phyloP scores from a whole-genome alignment of 176 grass and related monocot species.

The Dactylis glomerata region DNA sequence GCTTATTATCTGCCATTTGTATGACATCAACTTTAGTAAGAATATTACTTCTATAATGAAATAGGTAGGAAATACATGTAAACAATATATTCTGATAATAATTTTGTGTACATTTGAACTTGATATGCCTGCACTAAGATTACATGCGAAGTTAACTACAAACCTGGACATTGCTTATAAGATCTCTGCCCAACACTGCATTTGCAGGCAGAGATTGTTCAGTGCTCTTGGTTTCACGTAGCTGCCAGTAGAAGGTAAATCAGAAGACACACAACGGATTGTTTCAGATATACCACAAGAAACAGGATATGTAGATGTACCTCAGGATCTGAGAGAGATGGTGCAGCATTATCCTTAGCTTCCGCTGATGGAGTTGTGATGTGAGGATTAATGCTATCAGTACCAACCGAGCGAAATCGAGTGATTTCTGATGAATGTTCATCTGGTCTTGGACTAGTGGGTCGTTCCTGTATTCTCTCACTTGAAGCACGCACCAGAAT shows the following conservation, averaged over 20 bases:
- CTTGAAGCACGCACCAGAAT: constrained; percentile 37
- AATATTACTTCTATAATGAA: background rate
- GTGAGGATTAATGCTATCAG: constrained; percentile 21
- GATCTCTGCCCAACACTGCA: constrained; percentile 35
- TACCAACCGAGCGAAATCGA: constrained; percentile 43
- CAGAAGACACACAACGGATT: background rate
- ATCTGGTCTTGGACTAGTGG: constrained; percentile 26
- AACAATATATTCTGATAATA: background rate
- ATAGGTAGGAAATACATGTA: background rate
- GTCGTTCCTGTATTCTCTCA: constrained; percentile 35
- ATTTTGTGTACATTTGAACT: constrained; percentile 1
- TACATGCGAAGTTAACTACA: constrained; percentile 6
- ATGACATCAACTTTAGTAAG: constrained; percentile 1
- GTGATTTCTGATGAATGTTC: constrained; percentile 20
- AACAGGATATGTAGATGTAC: constrained; percentile 29
- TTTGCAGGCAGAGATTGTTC: constrained; percentile 33
- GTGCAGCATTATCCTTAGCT: constrained; percentile 19
- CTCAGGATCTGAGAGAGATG: constrained; percentile 36
- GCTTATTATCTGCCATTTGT: constrained; percentile 64
- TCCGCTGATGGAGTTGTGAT: constrained; percentile 32
- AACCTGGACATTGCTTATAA: constrained; percentile 79
- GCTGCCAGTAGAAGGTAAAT: constrained; percentile 33
- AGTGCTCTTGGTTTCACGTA: constrained; percentile 36
- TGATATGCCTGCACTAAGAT: constrained; percentile 13
- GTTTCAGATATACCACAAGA: constrained; percentile 21